Evolutionary conservation across 2,329 filamentous ascomycete genomes (phyloP).

Genomic region (Pestalotiopsis sp.): DNA sequence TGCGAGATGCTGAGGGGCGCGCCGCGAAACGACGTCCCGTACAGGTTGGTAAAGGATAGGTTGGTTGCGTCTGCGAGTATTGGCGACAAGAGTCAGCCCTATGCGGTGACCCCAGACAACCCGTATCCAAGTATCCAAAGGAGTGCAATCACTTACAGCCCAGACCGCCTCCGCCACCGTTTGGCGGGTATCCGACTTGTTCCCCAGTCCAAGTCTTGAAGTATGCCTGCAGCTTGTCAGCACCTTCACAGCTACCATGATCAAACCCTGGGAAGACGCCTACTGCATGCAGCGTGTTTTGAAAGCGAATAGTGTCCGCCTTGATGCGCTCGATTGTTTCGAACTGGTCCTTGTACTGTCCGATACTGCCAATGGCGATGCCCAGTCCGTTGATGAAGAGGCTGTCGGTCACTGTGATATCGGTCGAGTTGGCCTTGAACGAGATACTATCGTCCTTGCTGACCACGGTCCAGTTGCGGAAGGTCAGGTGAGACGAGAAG

Average conservation of each 20-base stretch:
- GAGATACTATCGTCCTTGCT: conserved; percentile 59
- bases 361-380: conserved; percentile 59
- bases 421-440: conserved; percentile 59
- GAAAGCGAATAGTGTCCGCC: conserved; percentile 43
- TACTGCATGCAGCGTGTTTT: conserved; percentile 47
- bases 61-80: conserved; percentile 19
- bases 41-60: conserved; percentile 25
- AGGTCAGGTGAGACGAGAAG: conserved; percentile 53
- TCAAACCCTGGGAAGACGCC: conserved; percentile 22
- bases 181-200: conserved; percentile 55
- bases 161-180: conserved; percentile 60
- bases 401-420: conserved; percentile 53
- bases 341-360: conserved; percentile 51
- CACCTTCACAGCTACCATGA: background rate
- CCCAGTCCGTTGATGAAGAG: conserved; percentile 53
- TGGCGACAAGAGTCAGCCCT: background rate
- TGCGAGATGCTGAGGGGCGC: conserved; percentile 22
- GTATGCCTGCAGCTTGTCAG: conserved; percentile 35
- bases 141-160: conserved; percentile 33
- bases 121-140: conserved; percentile 21
- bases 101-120: background rate
- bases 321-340: conserved; percentile 54
- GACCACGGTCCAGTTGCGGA: conserved; percentile 52
- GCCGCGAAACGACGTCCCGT: conserved; percentile 18
- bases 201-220: conserved; percentile 64